These are phyloP conservation scores for Choiromyces venosus DNA, from an alignment of 495 filamentous ascomycete genomes.

Conservation along the genomic window DNA sequence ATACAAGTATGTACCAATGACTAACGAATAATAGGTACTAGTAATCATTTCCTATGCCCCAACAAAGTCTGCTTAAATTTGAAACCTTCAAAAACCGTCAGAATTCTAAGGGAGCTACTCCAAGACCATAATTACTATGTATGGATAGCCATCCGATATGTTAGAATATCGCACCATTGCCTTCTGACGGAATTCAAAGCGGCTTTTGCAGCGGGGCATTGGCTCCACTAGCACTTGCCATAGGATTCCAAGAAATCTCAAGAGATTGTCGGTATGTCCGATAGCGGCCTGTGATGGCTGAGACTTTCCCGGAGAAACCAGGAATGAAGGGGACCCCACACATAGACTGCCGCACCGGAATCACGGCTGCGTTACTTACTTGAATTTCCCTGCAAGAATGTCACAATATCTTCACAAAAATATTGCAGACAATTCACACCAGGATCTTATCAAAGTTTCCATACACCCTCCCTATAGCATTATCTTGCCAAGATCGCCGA, in stretches of 20 bases:
- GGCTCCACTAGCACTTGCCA: not conserved
- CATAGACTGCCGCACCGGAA: not conserved
- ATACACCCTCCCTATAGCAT: not conserved
- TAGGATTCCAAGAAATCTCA: not conserved
- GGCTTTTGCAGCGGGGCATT: not conserved
- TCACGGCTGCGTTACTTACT: not conserved
- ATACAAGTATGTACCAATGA: not conserved
- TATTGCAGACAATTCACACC: not conserved
- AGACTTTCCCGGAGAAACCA: not conserved
- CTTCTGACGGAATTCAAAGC: not conserved
- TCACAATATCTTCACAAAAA: not conserved
- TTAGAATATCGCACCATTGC: not conserved
- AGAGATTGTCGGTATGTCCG: not conserved
- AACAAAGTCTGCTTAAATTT: not conserved
- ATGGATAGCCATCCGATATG: not conserved
- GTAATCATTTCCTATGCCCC: not conserved
- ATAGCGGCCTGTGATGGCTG: not conserved
- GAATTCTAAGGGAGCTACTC: not conserved
- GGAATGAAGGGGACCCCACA: not conserved
- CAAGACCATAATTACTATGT: not conserved
- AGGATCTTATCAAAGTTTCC: not conserved
- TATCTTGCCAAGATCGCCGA: not conserved
- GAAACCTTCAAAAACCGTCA: not conserved
- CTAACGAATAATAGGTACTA: not conserved
- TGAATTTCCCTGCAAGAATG: not conserved